These are phyloP conservation scores for Lecanosticta acicola DNA, from an alignment of 2,329 filamentous ascomycete species.

Conservation along the genomic window DNA sequence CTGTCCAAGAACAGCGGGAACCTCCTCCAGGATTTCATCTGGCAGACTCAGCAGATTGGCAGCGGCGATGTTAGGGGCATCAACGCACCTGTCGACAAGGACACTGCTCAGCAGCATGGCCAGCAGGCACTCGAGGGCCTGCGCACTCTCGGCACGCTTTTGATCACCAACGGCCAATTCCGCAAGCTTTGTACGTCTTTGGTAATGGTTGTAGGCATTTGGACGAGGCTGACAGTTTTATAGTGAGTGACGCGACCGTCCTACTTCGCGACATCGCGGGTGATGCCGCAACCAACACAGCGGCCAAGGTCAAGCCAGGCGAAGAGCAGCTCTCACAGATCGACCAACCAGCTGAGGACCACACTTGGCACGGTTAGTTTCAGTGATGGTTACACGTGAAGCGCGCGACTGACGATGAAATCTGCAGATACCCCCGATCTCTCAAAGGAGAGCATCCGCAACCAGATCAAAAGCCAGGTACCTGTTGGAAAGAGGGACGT, in stretches of 20 bases:
- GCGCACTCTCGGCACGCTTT: conserved; percentile 76
- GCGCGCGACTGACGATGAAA: conserved; percentile 55
- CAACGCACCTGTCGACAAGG: conserved; percentile 65
- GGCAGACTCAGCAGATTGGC: conserved; percentile 75
- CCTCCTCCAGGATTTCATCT: conserved; percentile 92
- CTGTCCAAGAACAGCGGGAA: conserved; percentile 94
- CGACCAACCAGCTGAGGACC: conserved; percentile 79
- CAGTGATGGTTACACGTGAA: not conserved
- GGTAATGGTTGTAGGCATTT: not conserved
- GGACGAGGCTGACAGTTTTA: conserved; percentile 10
- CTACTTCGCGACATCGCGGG: conserved; percentile 86
- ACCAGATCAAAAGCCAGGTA: conserved; percentile 57
- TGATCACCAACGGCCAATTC: conserved; percentile 96
- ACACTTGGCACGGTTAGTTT: conserved; percentile 70
- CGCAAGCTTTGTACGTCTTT: conserved; percentile 69
- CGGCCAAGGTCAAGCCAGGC: conserved; percentile 67
- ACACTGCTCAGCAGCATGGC: conserved; percentile 73
- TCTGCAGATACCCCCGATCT: conserved; percentile 55
- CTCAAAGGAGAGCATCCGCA: conserved; percentile 64
- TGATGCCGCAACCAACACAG: conserved; percentile 77
- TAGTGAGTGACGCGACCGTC: conserved; percentile 70
- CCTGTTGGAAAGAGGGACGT: conserved; percentile 55
- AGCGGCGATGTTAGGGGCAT: conserved; percentile 58
- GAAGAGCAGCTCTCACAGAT: conserved; percentile 72
- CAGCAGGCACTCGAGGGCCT: conserved; percentile 78